Evolutionary conservation across 2,329 filamentous ascomycete genomes (phyloP).

Genomic region (Phaeophleospora eucalypticola): DNA sequence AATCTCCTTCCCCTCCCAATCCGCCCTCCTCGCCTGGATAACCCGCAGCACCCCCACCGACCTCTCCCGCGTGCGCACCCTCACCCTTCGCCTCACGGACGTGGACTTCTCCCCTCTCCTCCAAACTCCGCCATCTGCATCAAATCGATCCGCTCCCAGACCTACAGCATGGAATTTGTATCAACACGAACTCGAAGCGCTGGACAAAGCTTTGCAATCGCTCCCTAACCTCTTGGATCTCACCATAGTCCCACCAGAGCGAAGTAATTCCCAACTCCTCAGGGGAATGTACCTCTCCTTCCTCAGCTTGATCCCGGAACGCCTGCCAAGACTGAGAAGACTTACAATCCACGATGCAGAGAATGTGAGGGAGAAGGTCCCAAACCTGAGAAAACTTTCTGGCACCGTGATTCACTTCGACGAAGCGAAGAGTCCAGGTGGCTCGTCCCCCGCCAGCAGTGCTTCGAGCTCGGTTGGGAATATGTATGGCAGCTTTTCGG

Average conservation of each 20-base stretch:
- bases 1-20: conserved; percentile 24
- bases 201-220: conserved; percentile 19
- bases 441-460: not conserved
- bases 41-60: conserved; percentile 17
- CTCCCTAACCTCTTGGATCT: conserved; percentile 22
- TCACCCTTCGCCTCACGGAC: conserved; percentile 25
- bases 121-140: conserved; percentile 5
- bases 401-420: not conserved
- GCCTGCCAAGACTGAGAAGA: conserved; percentile 16
- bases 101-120: conserved; percentile 26
- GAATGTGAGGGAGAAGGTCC: conserved; percentile 14
- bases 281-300: conserved; percentile 26
- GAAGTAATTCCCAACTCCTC: conserved; percentile 21
- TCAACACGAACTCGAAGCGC: conserved; percentile 22
- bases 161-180: conserved; percentile 26
- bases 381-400: conserved; percentile 6
- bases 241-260: conserved; percentile 19
- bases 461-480: not conserved
- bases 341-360: conserved; percentile 18
- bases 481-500: not conserved
- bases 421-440: not conserved
- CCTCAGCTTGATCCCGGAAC: conserved; percentile 18
- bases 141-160: conserved; percentile 1
- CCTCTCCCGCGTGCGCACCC: conserved; percentile 20
- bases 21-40: conserved; percentile 27